Evolutionary conservation across 768 basidiomycete genomes (phyloP), one percentile per base, ranked within the genome.

Genomic region (Rhodotorula babjevae): DNA sequence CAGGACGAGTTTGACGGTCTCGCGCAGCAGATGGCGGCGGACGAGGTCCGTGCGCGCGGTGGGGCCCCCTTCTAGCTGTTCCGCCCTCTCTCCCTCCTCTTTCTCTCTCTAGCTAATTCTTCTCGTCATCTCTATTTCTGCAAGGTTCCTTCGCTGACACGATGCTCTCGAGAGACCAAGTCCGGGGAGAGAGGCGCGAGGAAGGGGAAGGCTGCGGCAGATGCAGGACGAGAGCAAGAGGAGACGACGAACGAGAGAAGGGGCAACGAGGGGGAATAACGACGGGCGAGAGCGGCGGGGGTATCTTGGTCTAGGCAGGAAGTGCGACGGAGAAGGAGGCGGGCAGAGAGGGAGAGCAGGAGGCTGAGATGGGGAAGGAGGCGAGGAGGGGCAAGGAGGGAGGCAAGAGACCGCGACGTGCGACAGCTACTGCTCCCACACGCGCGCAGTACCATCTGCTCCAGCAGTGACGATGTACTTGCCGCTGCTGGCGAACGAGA

Each of bases 391-490:
- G 15, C 4, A 19, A 25, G 5, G 12, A 27, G n/a, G n/a, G n/a
- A 21, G 21, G 5, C 46, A 25, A 16, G 61, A 47, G 47, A 19
- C 7, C 18, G 7, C 50, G 46, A 12, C 44, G 33, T 18, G 67
- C 55, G 18, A 18, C 8, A 33, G 0, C 42, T 53, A 50, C 56
- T 50, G 31, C 33, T 46, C 31, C 73, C 73, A 96, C 40, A 97
- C 84, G 81, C 92, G 92, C 71, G 97, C 88, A 58, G 92, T 89
- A 40, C 94, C 93, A 82, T 97, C 95, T 21, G 92, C 92, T n/a
- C 95, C 95, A 29, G 91, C 91, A 80, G 91, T 95, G 25, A 90
- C 92, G 85, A 96, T 87, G 36, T 9, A 4, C 36, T 36, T 90
- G 68, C 93, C 81, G 71, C 89, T 86, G 21, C 89, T 87, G 79